Conservation (phyloP, 352 stramenopile genomes). For the Globisporangium megalacanthum region DNA sequence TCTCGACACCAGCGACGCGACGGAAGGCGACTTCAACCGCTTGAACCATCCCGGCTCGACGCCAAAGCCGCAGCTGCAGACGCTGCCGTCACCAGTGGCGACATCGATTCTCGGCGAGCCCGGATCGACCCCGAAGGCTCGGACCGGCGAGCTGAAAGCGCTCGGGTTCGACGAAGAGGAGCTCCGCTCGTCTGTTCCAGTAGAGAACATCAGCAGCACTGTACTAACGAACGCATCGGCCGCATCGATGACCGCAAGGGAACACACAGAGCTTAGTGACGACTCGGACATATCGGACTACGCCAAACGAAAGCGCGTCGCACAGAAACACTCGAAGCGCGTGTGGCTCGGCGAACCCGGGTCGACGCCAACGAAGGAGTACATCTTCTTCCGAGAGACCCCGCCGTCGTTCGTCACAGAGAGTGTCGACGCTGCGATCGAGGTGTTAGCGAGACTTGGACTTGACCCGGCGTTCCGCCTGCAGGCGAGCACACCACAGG, state of each 20-base stretch:
- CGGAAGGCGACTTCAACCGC: conserved; percentile 37
- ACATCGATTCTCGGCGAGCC: conserved; percentile 42
- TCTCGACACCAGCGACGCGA: conserved; percentile 4
- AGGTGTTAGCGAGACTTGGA: conserved; percentile 45
- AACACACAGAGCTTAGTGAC: not conserved
- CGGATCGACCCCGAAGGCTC: conserved; percentile 55
- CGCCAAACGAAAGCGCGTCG: conserved; percentile 40
- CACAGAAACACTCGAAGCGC: conserved; percentile 39
- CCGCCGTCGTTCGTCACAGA: conserved; percentile 76
- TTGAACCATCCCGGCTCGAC: conserved; percentile 60
- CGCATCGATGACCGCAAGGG: not conserved
- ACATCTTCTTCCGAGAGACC: conserved; percentile 81
- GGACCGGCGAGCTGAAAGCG: conserved; percentile 30
- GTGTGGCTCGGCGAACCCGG: conserved; percentile 53
- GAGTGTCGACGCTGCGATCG: conserved; percentile 53
- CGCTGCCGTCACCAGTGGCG: conserved; percentile 9
- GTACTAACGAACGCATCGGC: not conserved
- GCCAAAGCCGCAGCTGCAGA: conserved; percentile 24
- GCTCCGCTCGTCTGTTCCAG: conserved; percentile 6
- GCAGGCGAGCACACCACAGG: conserved; percentile 19
- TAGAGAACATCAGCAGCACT: conserved; percentile 7
- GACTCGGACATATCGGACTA: conserved; percentile 39
- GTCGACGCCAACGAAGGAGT: conserved; percentile 69
- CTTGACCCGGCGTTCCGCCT: conserved; percentile 38
- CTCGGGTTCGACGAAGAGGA: conserved; percentile 57